Base-by-base conservation (phyloP, 352 stramenopile genomes). In the Phytophthora pini region DNA sequence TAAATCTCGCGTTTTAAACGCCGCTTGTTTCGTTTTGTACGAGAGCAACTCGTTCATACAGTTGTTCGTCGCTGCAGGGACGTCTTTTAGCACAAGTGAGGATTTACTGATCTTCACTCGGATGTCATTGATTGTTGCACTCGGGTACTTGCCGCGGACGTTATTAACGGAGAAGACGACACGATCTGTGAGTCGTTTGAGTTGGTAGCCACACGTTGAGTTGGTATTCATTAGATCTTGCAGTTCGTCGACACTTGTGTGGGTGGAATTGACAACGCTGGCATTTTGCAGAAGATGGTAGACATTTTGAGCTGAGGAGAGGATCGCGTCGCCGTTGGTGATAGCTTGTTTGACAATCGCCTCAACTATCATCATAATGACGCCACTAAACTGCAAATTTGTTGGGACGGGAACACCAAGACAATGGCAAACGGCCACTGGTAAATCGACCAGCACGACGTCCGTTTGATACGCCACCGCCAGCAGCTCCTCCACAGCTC, bases 371-470 rank as follows among this genome's bases (percentile, higher is more conserved):
- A 64, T 46, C 2, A 68, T 36, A n/a, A 68, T 31, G 2, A 49
- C 17, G 11, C 32, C 57, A 3, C 27, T 29, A 48, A 59, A 72
- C 26, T 55, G 32, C 11, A 47, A 17, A 12, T 59, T 68, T 7
- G 15, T 45, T 1, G 74, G 72, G 0, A 70, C 56, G 0, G 75
- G 64, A 10, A 87, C n/a, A 2, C 75, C 75, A 9, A 87, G 50
- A 32, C 81, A 88, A 26, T 68, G 77, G 15, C 70, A 65, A n/a
- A 87, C 74, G 1, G 76, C 81, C 6, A 80, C 56, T 0, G 81
- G 81, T 15, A 88, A 38, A 50, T 90, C 81, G 31, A 72, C 65
- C 0, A 86, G 29, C 0, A 74, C 79, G 11, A 90, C 74, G 52
- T 90, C 72, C 20, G 65, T 73, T 48, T 71, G 56, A 13, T 63